Evolutionary conservation across 1,284 basidiomycete species (phyloP).

Genomic region (Heterobasidion parviporum): DNA sequence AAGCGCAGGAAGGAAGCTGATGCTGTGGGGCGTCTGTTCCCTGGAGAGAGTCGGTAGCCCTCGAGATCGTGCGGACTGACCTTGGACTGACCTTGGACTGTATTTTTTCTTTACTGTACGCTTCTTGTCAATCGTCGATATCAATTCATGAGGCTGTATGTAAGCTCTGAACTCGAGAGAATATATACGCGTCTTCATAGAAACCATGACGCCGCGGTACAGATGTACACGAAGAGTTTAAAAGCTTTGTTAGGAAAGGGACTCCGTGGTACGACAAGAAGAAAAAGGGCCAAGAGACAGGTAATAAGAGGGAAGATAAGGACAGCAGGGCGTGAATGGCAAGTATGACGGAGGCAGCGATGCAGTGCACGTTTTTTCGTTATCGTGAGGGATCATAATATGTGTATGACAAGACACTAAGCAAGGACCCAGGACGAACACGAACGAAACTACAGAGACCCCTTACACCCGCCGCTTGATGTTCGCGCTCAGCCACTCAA

Average conservation of each 20-base stretch:
- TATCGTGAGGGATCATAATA: constrained; percentile 40
- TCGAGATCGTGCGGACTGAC: neutral
- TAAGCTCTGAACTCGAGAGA: neutral
- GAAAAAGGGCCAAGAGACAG: constrained; percentile 9
- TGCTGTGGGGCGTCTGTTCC: constrained; percentile 58
- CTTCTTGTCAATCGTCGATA: neutral
- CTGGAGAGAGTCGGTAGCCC: constrained; percentile 44
- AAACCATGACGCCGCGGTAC: neutral
- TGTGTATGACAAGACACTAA: constrained; percentile 13
- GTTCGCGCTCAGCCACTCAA: constrained; percentile 92
- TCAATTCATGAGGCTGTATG: neutral
- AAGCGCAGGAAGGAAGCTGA: constrained; percentile 76
- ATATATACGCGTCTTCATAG: constrained; percentile 1
- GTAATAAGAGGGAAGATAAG: constrained; percentile 5
- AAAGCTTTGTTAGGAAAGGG: neutral
- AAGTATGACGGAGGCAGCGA: neutral
- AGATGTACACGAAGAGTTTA: constrained; percentile 5
- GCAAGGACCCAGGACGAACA: constrained; percentile 29
- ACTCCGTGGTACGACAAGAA: constrained; percentile 11
- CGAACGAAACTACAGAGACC: constrained; percentile 6
- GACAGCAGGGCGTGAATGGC: constrained; percentile 5
- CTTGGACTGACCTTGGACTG: neutral
- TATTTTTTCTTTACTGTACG: neutral
- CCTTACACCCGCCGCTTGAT: constrained; percentile 75
- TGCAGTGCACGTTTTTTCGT: constrained; percentile 23